These are phyloP conservation scores for Ophiostoma tasmaniense DNA, from an alignment of 2,329 filamentous ascomycete species.

Conservation along the genomic window DNA sequence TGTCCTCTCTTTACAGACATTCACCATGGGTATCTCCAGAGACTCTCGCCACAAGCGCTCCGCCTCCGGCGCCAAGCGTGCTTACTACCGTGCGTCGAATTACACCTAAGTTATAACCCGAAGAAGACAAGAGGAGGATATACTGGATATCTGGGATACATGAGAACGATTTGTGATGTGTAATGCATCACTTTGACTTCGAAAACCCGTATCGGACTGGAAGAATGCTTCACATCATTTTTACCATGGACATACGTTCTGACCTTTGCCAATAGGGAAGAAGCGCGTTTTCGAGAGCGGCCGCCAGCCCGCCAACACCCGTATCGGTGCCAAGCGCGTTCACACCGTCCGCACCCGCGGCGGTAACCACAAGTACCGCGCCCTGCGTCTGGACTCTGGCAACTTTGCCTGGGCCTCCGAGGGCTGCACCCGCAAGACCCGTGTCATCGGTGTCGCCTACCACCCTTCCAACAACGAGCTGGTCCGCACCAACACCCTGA, in stretches of 20 bases:
- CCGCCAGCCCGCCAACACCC: constrained; percentile 98
- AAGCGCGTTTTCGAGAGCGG: constrained; percentile 99
- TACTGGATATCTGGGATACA: neutral
- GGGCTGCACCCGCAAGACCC: constrained; percentile 96
- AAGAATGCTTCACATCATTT: constrained; percentile 16
- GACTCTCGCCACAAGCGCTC: constrained; percentile 99
- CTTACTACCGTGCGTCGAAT: constrained; percentile 71
- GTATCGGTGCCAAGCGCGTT: constrained; percentile 66
- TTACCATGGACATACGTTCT: constrained; percentile 56
- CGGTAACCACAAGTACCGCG: constrained; percentile 99
- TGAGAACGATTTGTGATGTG: neutral
- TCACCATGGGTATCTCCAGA: constrained; percentile 99
- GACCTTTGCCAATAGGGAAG: constrained; percentile 73
- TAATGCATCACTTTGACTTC: constrained; percentile 28
- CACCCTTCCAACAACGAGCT: constrained; percentile 99
- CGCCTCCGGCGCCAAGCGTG: constrained; percentile 95
- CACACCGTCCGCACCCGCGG: constrained; percentile 40
- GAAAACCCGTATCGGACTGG: constrained; percentile 57
- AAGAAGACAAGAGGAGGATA: constrained; percentile 9
- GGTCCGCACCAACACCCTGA: constrained; percentile 99
- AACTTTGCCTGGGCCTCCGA: constrained; percentile 99
- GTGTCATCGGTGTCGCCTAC: constrained; percentile 96
- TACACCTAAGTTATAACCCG: constrained; percentile 5
- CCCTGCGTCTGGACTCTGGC: constrained; percentile 93
- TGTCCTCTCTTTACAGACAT: constrained; percentile 46